Evolutionary conservation across 2,329 filamentous ascomycete genomes (phyloP).

Genomic region (Penicillium sp.): DNA sequence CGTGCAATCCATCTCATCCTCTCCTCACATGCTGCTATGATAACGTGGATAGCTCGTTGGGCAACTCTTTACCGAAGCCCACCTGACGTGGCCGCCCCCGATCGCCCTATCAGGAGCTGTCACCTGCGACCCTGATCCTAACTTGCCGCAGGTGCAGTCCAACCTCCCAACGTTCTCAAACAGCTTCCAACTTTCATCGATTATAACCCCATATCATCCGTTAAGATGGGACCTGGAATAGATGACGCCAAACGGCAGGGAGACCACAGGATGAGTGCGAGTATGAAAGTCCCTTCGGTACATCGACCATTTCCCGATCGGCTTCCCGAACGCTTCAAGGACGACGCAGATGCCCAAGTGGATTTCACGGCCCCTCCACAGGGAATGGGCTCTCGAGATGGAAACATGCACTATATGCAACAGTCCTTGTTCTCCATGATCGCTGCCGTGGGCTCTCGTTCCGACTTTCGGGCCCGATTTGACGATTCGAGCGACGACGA

Average conservation of each 20-base stretch:
- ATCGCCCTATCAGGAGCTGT: conserved; percentile 20
- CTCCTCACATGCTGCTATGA: conserved; percentile 15
- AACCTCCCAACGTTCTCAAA: background rate
- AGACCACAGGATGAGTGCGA: conserved; percentile 42
- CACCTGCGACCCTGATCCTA: conserved; percentile 19
- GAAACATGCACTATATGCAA: conserved; percentile 70
- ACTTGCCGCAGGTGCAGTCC: background rate
- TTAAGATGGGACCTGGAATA: conserved; percentile 35
- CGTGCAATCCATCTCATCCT: background rate
- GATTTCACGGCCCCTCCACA: conserved; percentile 60
- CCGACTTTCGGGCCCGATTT: conserved; percentile 79
- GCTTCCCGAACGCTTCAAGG: conserved; percentile 59
- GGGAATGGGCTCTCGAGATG: conserved; percentile 36
- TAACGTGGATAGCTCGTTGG: conserved; percentile 1
- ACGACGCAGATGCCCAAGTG: conserved; percentile 60
- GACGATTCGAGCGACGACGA: conserved; percentile 76
- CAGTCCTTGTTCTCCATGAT: conserved; percentile 94
- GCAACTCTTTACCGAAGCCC: background rate
- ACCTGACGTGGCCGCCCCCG: conserved; percentile 7
- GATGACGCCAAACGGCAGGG: conserved; percentile 46
- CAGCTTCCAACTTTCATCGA: conserved; percentile 1
- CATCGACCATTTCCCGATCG: conserved; percentile 50
- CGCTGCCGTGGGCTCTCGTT: conserved; percentile 78
- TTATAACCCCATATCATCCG: conserved; percentile 4
- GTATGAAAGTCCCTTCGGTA: conserved; percentile 43